These are phyloP conservation scores for Stygiomarasmius scandens DNA, from an alignment of 1,284 basidiomycete genomes.

Conservation along the genomic window DNA sequence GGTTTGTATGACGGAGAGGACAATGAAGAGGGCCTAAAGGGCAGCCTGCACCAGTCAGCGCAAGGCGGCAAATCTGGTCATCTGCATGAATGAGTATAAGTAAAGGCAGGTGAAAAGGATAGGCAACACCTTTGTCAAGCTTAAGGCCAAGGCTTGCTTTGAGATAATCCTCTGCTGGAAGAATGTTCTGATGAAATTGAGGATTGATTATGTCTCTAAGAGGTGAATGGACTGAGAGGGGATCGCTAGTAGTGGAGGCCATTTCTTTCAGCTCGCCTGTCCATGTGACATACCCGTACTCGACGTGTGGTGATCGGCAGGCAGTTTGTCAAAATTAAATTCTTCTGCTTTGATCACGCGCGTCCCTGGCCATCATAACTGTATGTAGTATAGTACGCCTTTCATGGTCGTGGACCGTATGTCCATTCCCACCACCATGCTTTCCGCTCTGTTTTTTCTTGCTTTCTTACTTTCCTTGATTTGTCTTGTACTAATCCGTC, in stretches of 20 bases:
- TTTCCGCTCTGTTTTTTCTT: slow-evolving; percentile 1
- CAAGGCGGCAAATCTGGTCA: slow-evolving; percentile 88
- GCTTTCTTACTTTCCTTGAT: slow-evolving; percentile 7
- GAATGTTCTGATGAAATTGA: slow-evolving; percentile 93
- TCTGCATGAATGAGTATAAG: slow-evolving; percentile 50
- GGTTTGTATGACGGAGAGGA: slow-evolving; percentile 87
- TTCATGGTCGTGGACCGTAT: no score
- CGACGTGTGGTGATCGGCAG: no score
- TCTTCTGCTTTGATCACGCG: no score
- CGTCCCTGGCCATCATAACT: no score
- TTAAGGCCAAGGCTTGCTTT: slow-evolving; percentile 87
- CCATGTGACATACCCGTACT: no score
- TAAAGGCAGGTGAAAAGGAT: not conserved
- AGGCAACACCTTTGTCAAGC: slow-evolving; percentile 82
- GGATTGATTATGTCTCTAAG: slow-evolving; percentile 81
- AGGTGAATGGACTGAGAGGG: slow-evolving; percentile 64
- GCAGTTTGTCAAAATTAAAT: no score
- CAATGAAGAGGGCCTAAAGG: slow-evolving; percentile 87
- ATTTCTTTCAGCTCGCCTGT: no score
- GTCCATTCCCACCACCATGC: not conserved
- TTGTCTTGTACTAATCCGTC: not conserved
- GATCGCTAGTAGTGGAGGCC: slow-evolving; percentile 42
- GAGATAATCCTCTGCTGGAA: slow-evolving; percentile 81
- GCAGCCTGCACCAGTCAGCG: slow-evolving; percentile 80
- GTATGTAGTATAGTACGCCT: no score